Evolutionary conservation across 1,284 basidiomycete species (phyloP).

Genomic region (Trametes hirsuta): DNA sequence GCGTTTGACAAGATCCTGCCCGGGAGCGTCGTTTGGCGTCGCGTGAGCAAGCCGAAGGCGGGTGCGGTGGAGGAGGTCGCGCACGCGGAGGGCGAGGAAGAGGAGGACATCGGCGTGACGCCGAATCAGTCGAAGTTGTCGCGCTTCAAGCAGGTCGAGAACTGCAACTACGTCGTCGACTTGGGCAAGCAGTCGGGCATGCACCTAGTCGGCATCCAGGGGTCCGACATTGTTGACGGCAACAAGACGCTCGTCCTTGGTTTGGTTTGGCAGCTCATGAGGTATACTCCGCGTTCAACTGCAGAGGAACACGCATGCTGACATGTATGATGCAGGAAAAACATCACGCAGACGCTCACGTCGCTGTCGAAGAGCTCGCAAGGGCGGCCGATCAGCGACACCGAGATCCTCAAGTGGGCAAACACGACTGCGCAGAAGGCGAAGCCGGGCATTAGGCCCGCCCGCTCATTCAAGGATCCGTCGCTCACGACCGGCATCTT

Average conservation of each 20-base stretch:
- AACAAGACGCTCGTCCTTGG: slow-evolving; percentile 91
- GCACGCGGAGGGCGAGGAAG: slow-evolving; percentile 63
- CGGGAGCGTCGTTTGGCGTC: slow-evolving; percentile 91
- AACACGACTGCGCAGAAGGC: slow-evolving; percentile 84
- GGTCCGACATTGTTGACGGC: slow-evolving; percentile 95
- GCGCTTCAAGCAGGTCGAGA: slow-evolving; percentile 97
- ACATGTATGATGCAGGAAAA: slow-evolving; percentile 54
- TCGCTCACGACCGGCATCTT: slow-evolving; percentile 90
- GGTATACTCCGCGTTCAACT: slow-evolving; percentile 47
- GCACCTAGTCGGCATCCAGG: slow-evolving; percentile 98
- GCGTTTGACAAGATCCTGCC: slow-evolving; percentile 97
- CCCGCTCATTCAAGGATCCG: slow-evolving; percentile 95
- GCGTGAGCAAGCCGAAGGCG: slow-evolving; percentile 91
- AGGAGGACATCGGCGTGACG: slow-evolving; percentile 74
- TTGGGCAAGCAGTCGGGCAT: slow-evolving; percentile 91
- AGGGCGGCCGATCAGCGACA: slow-evolving; percentile 85
- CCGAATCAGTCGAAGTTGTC: slow-evolving; percentile 86
- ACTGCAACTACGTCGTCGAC: slow-evolving; percentile 96
- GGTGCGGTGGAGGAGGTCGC: slow-evolving; percentile 45
- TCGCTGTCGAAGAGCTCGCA: slow-evolving; percentile 73
- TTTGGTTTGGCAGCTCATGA: slow-evolving; percentile 98
- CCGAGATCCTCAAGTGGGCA: slow-evolving; percentile 96
- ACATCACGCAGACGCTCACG: slow-evolving; percentile 91
- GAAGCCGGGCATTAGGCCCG: slow-evolving; percentile 68
- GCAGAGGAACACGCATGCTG: neutral